A percentile compares a stretch with the other conserved stretches of the same genome.
phyloP scores from a whole-genome alignment of 306 rosid species.

The Prunus kanzakura region DNA sequence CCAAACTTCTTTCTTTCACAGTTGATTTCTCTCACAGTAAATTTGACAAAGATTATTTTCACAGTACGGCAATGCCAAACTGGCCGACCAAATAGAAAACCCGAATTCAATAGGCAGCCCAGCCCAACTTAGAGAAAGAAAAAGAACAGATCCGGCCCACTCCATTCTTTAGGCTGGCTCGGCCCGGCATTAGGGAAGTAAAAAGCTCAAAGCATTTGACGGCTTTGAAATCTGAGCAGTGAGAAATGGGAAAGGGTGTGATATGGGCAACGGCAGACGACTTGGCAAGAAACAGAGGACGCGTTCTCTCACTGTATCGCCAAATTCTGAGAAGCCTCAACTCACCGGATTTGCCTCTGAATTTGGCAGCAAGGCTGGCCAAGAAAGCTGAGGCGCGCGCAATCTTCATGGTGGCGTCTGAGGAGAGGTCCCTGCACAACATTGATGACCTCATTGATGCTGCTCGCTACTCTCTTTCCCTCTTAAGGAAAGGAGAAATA shows the following conservation, averaged over 20 bases:
- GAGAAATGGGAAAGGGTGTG: conserved; percentile 52
- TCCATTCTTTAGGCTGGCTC: too few species aligned
- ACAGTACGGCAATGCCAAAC: too few species aligned
- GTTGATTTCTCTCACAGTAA: too few species aligned
- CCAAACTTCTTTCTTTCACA: too few species aligned
- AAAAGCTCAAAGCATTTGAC: neutral
- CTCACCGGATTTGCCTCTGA: conserved; percentile 60
- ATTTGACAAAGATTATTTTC: too few species aligned
- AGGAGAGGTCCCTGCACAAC: conserved; percentile 73
- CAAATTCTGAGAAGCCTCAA: conserved; percentile 70
- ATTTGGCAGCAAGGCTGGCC: conserved; percentile 61
- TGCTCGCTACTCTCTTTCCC: conserved; percentile 70
- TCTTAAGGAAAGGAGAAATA: conserved; percentile 50
- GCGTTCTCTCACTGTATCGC: conserved; percentile 66
- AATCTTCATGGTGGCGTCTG: conserved; percentile 75
- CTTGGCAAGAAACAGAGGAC: conserved; percentile 51
- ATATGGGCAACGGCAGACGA: conserved; percentile 93
- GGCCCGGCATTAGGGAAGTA: too few species aligned
- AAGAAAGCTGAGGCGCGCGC: conserved; percentile 56
- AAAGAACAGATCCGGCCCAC: too few species aligned
- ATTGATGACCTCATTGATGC: conserved; percentile 73
- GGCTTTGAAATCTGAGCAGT: neutral
- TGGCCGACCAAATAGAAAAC: too few species aligned
- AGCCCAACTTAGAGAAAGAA: too few species aligned
- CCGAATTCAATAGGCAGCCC: too few species aligned